Evolutionary conservation across 495 filamentous ascomycete genomes (phyloP).

Genomic region (Tuber brumale): DNA sequence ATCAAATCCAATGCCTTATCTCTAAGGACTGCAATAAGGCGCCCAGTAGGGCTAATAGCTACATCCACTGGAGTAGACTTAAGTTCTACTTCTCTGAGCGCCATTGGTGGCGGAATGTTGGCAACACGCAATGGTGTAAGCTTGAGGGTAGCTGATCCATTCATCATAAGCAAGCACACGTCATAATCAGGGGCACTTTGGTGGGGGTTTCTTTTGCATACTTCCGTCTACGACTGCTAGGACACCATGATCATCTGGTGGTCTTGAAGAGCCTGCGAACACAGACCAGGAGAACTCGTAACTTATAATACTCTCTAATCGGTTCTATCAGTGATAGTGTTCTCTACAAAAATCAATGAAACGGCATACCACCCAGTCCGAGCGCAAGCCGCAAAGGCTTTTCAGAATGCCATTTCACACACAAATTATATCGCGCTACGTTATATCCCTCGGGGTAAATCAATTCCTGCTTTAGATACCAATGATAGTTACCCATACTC

Average conservation of each 20-base stretch:
- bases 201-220: slow-evolving; percentile 42
- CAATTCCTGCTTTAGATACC: slow-evolving; percentile 95
- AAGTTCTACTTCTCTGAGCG: slow-evolving; percentile 64
- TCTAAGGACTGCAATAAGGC: slow-evolving; percentile 67
- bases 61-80: slow-evolving; percentile 63
- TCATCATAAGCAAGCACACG: slow-evolving; percentile 1
- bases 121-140: slow-evolving; percentile 75
- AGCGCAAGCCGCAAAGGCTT: slow-evolving; percentile 61
- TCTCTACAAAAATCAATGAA: slow-evolving; percentile 4
- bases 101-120: slow-evolving; percentile 89
- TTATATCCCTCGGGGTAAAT: slow-evolving; percentile 42
- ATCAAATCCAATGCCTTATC: slow-evolving; percentile 57
- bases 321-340: slow-evolving; percentile 28
- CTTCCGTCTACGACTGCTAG: slow-evolving; percentile 85
- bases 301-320: slow-evolving; percentile 50
- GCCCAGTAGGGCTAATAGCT: slow-evolving; percentile 59
- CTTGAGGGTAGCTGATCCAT: slow-evolving; percentile 56
- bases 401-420: slow-evolving; percentile 72
- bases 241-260: slow-evolving; percentile 71
- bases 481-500: slow-evolving; percentile 96
- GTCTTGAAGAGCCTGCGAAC: slow-evolving; percentile 57
- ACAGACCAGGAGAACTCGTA: slow-evolving; percentile 65
- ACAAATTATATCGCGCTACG: slow-evolving; percentile 44
- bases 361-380: slow-evolving; percentile 45
- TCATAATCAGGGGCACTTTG: background rate